Base-by-base conservation (phyloP, 2,329 filamentous ascomycete species). In the Penicillium sp. region DNA sequence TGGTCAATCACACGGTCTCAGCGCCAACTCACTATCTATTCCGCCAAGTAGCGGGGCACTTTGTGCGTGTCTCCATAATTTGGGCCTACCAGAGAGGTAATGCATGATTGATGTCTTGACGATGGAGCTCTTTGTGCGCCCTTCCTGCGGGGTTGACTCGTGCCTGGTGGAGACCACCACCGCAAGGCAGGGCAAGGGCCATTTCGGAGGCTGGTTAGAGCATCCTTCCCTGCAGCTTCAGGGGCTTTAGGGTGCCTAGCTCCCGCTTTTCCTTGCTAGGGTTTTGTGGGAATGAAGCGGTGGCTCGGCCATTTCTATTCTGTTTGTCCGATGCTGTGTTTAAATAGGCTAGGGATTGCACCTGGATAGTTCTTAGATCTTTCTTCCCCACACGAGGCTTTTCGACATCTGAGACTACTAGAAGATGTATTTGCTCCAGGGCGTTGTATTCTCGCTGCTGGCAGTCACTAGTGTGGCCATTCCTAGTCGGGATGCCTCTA, bases 361-460 rank as follows among this genome's bases (percentile, higher is more conserved):
- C 26, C 36, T 32, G 12, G 41, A 34, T 33, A 36, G 36, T 39
- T 29, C 32, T n/a, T 27, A 12, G 42, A 21, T 18, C 32, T 36
- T 15, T 33, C n/a, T 17, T 30, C 40, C 7, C 30, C 36, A 40
- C 36, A 6, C 13, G 24, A 24, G 49, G n/a, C 18, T 21, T 37
- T 18, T 37, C 23, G n/a, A 40, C 18, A 17, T 29, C n/a, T 21
- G 10, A 17, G 17, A 39, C 34, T 33, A 9, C 49, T 40, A 12
- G 36, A 52, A 33, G 40, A 62, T 62, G 60, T 52, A 52, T 49
- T 26, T 60, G 18, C 26, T 54, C 27, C 36, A 40, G 26, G 45
- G 51, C 36, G 20, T 52, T 30, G 39, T 56, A 23, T 13, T 58
- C 9, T 56, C 51, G 8, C 45, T 55, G 8, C 46, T 62, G 27